Conservation (phyloP, 2,329 filamentous ascomycete species). For the Aphanocladium album region DNA sequence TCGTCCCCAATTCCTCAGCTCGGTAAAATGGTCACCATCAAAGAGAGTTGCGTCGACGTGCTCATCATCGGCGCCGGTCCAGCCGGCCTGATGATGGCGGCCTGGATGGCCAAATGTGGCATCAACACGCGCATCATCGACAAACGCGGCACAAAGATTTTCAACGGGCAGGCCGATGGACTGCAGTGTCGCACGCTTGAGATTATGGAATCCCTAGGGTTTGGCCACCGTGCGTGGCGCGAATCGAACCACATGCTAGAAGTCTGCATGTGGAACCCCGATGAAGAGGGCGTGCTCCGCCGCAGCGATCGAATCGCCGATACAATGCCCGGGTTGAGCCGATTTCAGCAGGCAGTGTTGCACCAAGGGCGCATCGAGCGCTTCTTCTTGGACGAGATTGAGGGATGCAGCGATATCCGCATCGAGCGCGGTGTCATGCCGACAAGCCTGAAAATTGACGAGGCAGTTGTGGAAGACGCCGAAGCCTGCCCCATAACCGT, state of each 20-base stretch:
- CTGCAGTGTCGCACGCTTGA: constrained; percentile 61
- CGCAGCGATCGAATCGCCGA: constrained; percentile 59
- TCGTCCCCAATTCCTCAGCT: not conserved
- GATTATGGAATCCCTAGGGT: constrained; percentile 66
- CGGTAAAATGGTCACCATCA: not conserved
- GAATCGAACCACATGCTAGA: constrained; percentile 64
- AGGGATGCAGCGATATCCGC: constrained; percentile 29
- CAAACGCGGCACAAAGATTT: constrained; percentile 17
- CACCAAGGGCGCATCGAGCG: constrained; percentile 68
- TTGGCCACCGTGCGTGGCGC: constrained; percentile 57
- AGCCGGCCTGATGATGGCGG: constrained; percentile 38
- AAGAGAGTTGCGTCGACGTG: constrained; percentile 28
- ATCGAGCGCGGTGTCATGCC: constrained; percentile 60
- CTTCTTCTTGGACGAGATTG: constrained; percentile 59
- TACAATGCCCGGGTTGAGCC: constrained; percentile 55
- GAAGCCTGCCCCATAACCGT: constrained; percentile 58
- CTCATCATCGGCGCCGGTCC: constrained; percentile 44
- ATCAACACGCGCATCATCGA: constrained; percentile 17
- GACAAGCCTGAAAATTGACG: constrained; percentile 49
- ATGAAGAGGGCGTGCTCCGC: constrained; percentile 49
- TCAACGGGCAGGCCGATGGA: constrained; percentile 41
- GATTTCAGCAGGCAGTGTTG: constrained; percentile 61
- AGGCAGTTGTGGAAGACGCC: constrained; percentile 41
- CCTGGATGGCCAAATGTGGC: constrained; percentile 31
- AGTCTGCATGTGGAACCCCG: constrained; percentile 58